Evolutionary conservation across 2,329 filamentous ascomycete genomes (phyloP), one percentile per base, ranked within the genome.

Genomic region (Amphichorda felina): DNA sequence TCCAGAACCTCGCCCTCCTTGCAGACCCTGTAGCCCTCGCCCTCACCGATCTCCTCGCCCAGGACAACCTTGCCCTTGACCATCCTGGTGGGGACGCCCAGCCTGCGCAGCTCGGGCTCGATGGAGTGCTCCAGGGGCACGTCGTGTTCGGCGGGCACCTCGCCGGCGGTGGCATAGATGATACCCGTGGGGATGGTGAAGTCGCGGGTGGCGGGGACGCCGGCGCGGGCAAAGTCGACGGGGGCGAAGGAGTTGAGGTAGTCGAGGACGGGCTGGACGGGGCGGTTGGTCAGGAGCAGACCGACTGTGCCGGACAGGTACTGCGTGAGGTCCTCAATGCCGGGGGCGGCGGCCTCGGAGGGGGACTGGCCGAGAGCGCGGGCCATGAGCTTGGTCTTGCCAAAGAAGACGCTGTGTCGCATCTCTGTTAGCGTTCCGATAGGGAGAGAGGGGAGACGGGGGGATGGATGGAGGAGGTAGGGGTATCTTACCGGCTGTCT

Each of bases 321-420:
- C 31, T 66, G 65, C 15, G 72, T 64, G 39, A 95, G 75, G 43
- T 65, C 62, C 55, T 84, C 69, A 50, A 91, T 75, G 54, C 85
- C 84, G 30, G 83, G 75, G 47, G 85, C 82, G 60, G 83, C 74
- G 62, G 88, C 85, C 50, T 85, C 82, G 52, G 83, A 81, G 46
- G 78, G 70, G 36, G 70, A 79, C 44, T 74, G 73, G 54, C 91
- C 91, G 18, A 98, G 81, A 38, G 91, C 88, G 63, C 91, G 89
- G 50, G 84, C 79, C 87, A 96, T 96, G 59, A 98, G 88, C 66
- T 96, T 96, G 40, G 89, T 96, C 69, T 96, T 98, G 64, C 89
- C 91, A 63, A 95, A 96, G 76, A 96, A 96, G 57, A 98, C 68
- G 49, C 88, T 91, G 21, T 24, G 21, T 8, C n/a, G n/a, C n/a